Base-by-base conservation (phyloP, 345 rosid species). In the Cardamine chenopodiifolia region DNA sequence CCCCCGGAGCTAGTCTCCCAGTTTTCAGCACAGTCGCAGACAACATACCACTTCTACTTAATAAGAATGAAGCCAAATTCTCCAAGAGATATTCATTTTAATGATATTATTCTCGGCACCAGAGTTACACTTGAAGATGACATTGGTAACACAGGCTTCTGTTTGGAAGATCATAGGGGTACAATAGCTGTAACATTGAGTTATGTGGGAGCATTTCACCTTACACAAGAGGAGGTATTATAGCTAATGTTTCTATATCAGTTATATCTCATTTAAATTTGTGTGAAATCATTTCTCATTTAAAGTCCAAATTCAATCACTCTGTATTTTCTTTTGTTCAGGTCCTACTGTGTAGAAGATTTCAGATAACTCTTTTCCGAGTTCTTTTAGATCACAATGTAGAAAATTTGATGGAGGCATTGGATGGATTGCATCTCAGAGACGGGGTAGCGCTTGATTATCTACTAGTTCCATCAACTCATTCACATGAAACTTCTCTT, bases 1-100 rank as follows among this genome's bases (percentile, higher is more conserved):
- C 99, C 97, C 6, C 84, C 87, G 49, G 96, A 92, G 70, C 80
- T 95, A 57, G 89, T 83, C 52, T 71, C 78, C 61, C 69, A 55
- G 26, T 71, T 75, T 44, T 69, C 76, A 12, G 15, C 50, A 10
- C 39, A 53, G 40, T 35, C 75, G 39, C 55, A 62, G 62, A 57
- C 68, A 59, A 45, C 23, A 45, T 92, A 90, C 66, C 73, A 80
- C 60, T 83, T 89, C 77, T 92, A 95, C 79, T 54, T 81, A 25
- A 82, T 92, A 45, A 81, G 83, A 67, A 67, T 92, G 79, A 78
- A 77, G 37, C 85, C 79, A 64, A 67, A 78, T 29, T 87, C 79
- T 72, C 58, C 44, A 28, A 77, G 76, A 57, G 82, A 83, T 13
- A 11, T 82, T 80, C 60, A 73, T 23, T 75, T 80, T 32, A 82